Evolutionary conservation across 768 basidiomycete genomes (phyloP).

Genomic region (Grammothele lineata): DNA sequence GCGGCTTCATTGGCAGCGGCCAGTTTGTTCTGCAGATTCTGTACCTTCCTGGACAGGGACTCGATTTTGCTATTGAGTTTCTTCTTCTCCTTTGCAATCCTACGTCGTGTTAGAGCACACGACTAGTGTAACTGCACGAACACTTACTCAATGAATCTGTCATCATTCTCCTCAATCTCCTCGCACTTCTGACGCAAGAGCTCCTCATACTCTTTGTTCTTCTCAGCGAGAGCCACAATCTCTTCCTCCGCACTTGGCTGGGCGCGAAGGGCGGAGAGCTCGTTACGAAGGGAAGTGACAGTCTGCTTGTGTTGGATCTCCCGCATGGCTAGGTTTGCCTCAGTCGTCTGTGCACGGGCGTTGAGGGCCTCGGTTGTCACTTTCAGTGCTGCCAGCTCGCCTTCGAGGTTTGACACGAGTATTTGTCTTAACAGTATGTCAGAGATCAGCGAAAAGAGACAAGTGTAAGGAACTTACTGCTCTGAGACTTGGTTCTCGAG

Average conservation of each 20-base stretch:
- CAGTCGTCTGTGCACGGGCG: conserved; percentile 40
- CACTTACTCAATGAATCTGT: conserved; percentile 74
- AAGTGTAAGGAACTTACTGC: conserved; percentile 51
- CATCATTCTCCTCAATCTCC: conserved; percentile 85
- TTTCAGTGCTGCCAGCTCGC: conserved; percentile 34
- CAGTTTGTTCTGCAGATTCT: conserved; percentile 66
- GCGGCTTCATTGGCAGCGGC: conserved; percentile 35
- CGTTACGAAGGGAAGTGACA: conserved; percentile 50
- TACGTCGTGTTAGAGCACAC: conserved; percentile 26
- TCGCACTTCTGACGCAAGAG: conserved; percentile 61
- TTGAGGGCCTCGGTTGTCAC: conserved; percentile 21
- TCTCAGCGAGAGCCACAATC: conserved; percentile 60
- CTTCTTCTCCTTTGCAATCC: conserved; percentile 78
- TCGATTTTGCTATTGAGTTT: conserved; percentile 69
- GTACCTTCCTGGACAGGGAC: conserved; percentile 65
- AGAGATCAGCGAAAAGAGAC: no score
- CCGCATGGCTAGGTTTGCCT: conserved; percentile 63
- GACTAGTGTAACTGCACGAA: background rate
- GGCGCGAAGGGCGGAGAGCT: conserved; percentile 48
- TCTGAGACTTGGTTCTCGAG: conserved; percentile 63
- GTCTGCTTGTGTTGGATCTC: conserved; percentile 65
- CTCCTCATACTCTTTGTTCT: conserved; percentile 73
- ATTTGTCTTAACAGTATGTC: no score
- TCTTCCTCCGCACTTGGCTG: conserved; percentile 52
- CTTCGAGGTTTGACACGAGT: conserved; percentile 55